Conservation (phyloP, 805 yeast genomes). For the Metschnikowia vanudenii region DNA sequence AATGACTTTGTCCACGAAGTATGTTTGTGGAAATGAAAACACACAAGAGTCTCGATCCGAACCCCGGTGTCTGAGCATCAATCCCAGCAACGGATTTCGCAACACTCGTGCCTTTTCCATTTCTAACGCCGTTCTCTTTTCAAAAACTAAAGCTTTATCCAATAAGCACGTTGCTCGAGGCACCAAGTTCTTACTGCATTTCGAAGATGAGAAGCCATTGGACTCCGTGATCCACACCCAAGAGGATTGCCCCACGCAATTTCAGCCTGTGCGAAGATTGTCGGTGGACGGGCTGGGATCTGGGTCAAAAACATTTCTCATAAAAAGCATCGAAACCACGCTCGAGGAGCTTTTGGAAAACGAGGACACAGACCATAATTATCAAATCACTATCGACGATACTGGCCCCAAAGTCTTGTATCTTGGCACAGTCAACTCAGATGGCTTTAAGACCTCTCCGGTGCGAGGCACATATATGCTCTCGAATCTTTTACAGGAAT, state of each 20-base stretch:
- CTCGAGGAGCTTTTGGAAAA: conserved; percentile 62
- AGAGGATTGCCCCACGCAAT: not conserved
- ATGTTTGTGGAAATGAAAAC: not conserved
- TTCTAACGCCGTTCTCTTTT: not conserved
- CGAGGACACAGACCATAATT: conserved; percentile 84
- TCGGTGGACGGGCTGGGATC: conserved; percentile 8
- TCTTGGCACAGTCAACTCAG: conserved; percentile 80
- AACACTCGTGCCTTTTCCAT: not conserved
- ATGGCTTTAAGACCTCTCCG: conserved; percentile 70
- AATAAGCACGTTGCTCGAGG: not conserved
- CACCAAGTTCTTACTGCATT: not conserved
- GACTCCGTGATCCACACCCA: not conserved
- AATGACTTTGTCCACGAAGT: not conserved
- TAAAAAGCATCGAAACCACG: conserved; percentile 72
- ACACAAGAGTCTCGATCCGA: not conserved
- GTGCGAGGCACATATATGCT: conserved; percentile 88
- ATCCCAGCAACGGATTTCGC: conserved; percentile 3
- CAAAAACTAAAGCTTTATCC: too few species aligned
- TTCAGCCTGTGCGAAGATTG: conserved; percentile 3
- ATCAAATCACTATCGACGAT: conserved; percentile 83
- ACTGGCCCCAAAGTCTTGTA: conserved; percentile 79
- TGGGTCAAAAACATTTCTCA: conserved; percentile 55
- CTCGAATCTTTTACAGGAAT: conserved; percentile 81
- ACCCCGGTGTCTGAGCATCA: not conserved
- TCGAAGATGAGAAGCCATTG: not conserved